Percentiles rank a stretch among this genome's conserved stretches.
Evolutionary conservation across 345 rosid genomes (phyloP).

Genomic region (Lenwebbia sp.): DNA sequence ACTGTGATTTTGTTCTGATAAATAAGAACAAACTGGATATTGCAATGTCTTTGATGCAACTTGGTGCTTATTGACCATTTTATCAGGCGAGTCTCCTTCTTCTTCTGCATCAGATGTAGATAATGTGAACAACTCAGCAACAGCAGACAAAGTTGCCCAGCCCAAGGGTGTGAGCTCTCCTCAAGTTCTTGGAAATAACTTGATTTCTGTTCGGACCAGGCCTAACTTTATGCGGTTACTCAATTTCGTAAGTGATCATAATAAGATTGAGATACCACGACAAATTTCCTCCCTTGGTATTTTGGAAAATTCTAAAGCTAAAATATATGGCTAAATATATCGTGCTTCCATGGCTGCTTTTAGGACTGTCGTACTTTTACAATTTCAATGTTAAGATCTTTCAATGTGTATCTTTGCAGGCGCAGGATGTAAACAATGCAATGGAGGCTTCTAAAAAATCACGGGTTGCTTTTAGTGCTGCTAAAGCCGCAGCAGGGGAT

Average conservation of each 20-base stretch:
- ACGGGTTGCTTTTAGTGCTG: constrained; percentile 52
- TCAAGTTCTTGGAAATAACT: constrained; percentile 59
- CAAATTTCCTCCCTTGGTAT: background rate
- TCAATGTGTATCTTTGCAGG: constrained; percentile 32
- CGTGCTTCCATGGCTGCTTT: background rate
- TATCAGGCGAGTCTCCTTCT: constrained; percentile 93
- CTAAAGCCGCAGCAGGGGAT: constrained; percentile 37
- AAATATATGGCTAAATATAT: background rate
- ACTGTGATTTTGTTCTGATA: background rate
- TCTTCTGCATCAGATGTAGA: constrained; percentile 97
- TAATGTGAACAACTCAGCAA: constrained; percentile 68
- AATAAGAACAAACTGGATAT: background rate
- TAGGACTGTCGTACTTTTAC: background rate
- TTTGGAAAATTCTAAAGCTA: background rate
- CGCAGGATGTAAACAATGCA: constrained; percentile 68
- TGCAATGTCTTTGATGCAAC: background rate
- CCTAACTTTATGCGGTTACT: constrained; percentile 52
- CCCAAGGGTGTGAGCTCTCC: constrained; percentile 72
- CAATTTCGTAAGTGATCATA: constrained; percentile 55
- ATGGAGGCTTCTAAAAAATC: constrained; percentile 98
- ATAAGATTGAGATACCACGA: background rate
- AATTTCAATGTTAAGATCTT: background rate
- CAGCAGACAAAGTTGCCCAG: constrained; percentile 45
- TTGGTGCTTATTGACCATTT: background rate
- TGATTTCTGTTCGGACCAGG: constrained; percentile 56